phyloP scores from a whole-genome alignment of 139 green algal genomes.

The Coccomyxa sp. region DNA sequence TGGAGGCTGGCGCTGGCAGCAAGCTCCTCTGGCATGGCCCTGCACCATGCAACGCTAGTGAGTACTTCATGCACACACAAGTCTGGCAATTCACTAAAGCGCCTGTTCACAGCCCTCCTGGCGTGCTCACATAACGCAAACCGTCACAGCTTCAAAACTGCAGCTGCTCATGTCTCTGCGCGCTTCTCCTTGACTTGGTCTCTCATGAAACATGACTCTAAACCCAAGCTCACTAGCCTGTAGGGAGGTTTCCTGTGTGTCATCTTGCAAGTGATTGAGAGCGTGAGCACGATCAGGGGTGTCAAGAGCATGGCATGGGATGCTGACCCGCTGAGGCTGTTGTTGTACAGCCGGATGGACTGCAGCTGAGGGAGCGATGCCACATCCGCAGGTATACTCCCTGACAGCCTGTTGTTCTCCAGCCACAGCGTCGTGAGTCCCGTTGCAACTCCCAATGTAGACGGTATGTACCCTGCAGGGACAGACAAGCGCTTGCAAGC shows the following conservation, averaged over 20 bases:
- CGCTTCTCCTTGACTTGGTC: neutral
- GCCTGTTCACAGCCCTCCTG: neutral
- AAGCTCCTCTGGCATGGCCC: neutral
- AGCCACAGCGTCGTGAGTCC: neutral
- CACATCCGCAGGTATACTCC: neutral
- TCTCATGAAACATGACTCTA: neutral
- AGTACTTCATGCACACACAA: neutral
- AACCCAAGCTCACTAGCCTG: too few species aligned
- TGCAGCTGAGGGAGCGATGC: neutral
- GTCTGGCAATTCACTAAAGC: too few species aligned
- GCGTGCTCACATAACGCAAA: neutral
- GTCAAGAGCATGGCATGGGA: too few species aligned
- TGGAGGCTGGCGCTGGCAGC: neutral
- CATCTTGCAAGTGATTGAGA: too few species aligned
- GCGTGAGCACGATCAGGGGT: too few species aligned
- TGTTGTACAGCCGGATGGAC: neutral
- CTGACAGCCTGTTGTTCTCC: neutral
- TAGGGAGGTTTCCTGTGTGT: too few species aligned
- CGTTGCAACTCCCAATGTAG: neutral
- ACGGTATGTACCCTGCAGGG: neutral
- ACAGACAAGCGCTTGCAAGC: neutral
- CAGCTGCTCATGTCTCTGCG: neutral
- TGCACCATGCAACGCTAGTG: neutral
- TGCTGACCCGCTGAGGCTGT: neutral
- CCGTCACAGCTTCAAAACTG: neutral